phyloP scores from a whole-genome alignment of 768 basidiomycete genomes.

The Mycena filopes region DNA sequence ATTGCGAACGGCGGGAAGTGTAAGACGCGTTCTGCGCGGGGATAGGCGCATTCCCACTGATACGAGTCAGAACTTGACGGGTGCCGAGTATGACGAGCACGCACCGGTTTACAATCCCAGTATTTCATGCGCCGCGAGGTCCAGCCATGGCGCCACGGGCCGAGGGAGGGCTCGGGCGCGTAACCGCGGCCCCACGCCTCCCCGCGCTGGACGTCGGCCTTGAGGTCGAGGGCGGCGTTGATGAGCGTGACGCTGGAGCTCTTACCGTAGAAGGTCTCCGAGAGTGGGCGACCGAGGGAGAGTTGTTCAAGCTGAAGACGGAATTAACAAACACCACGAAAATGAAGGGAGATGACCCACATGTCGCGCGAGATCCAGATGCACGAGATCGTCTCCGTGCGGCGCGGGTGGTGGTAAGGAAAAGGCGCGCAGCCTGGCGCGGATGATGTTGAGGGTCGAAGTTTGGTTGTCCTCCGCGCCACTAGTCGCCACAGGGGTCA shows the following conservation, averaged over 20 bases:
- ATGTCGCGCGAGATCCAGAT: conserved; percentile 2
- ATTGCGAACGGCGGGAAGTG: conserved; percentile 64
- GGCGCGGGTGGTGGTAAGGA: conserved; percentile 8
- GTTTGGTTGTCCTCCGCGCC: no score
- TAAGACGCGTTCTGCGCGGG: conserved; percentile 37
- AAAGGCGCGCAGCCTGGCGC: conserved; percentile 10
- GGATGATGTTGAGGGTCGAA: conserved; percentile 11
- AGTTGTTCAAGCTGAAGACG: neutral
- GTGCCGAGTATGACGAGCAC: no score
- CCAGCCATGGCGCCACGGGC: conserved; percentile 41
- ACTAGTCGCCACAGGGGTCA: no score
- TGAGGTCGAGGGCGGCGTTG: conserved; percentile 13
- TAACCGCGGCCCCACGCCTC: conserved; percentile 22
- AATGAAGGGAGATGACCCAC: neutral
- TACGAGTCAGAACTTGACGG: neutral
- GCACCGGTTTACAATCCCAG: conserved; percentile 2
- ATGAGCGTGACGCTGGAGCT: neutral
- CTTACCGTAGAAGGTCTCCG: conserved; percentile 9
- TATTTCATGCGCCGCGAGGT: conserved; percentile 7
- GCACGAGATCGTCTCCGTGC: conserved; percentile 17
- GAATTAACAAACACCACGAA: no score
- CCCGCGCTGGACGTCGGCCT: conserved; percentile 10
- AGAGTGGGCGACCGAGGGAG: neutral
- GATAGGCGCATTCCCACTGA: conserved; percentile 9
- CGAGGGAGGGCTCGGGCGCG: neutral